Percentiles rank a stretch among this genome's conserved stretches.
Evolutionary conservation across 1,284 basidiomycete species (phyloP).

Genomic region (Heterobasidion irregulare): DNA sequence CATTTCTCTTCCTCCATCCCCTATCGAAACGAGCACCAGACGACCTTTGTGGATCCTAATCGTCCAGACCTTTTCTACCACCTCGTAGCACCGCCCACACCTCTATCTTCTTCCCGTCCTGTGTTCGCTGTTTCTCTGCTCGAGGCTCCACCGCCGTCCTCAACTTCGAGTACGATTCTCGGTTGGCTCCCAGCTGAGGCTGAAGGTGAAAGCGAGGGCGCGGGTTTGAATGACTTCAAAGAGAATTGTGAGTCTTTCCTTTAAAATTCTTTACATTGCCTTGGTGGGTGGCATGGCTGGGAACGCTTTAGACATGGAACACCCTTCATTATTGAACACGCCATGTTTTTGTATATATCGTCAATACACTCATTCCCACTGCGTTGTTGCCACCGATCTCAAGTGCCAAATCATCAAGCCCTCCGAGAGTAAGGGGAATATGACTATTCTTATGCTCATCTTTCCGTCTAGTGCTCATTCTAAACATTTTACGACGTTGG

Average conservation of each 20-base stretch:
- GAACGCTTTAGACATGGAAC: no score
- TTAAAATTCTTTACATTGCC: neutral
- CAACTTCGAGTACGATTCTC: constrained; percentile 45
- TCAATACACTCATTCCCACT: no score
- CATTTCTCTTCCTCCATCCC: no score
- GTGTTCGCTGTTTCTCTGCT: constrained; percentile 62
- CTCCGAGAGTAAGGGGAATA: no score
- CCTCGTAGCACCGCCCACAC: constrained; percentile 42
- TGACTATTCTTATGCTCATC: neutral
- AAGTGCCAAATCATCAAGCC: no score
- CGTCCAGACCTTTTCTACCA: constrained; percentile 66
- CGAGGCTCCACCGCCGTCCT: constrained; percentile 29
- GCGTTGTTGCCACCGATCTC: no score
- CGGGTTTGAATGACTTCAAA: constrained; percentile 58
- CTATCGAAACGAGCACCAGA: neutral
- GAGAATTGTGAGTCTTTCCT: constrained; percentile 47
- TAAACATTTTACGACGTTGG: neutral
- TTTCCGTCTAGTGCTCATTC: neutral
- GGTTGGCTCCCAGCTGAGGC: constrained; percentile 62
- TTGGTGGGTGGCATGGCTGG: neutral
- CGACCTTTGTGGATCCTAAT: constrained; percentile 38
- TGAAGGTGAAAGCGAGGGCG: constrained; percentile 25
- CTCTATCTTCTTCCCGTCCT: constrained; percentile 33
- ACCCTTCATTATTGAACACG: no score
- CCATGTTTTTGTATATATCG: no score